Percentiles rank a stretch among this genome's conserved stretches.
phyloP scores from a whole-genome alignment of 257 asterid species.

The Salvia hispanica region DNA sequence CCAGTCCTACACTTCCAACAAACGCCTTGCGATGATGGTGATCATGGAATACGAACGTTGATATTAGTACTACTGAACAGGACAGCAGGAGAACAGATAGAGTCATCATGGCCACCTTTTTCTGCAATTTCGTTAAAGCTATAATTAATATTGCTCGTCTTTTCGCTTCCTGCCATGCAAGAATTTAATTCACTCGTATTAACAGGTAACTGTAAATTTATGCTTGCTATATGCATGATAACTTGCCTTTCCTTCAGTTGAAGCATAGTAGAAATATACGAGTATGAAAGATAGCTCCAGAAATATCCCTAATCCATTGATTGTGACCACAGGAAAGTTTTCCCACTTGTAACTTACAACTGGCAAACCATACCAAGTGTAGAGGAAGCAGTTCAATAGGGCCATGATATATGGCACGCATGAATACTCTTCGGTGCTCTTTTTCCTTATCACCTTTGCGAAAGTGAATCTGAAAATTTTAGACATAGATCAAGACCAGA shows the following conservation, averaged over 20 bases:
- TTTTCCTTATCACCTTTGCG: slow-evolving; percentile 52
- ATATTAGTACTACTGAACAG: slow-evolving; percentile 41
- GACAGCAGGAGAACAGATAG: slow-evolving; percentile 41
- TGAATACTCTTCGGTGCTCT: slow-evolving; percentile 59
- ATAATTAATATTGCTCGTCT: too few relatives aligned
- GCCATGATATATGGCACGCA: slow-evolving; percentile 73
- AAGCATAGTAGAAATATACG: slow-evolving; percentile 53
- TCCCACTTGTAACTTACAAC: slow-evolving; percentile 74
- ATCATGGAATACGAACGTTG: slow-evolving; percentile 51
- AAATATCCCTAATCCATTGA: slow-evolving; percentile 69
- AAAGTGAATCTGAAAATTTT: slow-evolving; percentile 59
- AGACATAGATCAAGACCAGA: too few relatives aligned
- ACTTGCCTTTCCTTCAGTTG: slow-evolving; percentile 57
- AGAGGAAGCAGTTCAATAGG: slow-evolving; percentile 59
- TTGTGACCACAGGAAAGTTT: slow-evolving; percentile 64
- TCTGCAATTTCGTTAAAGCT: slow-evolving; percentile 43
- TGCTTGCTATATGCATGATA: not conserved
- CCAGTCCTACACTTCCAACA: slow-evolving; percentile 74
- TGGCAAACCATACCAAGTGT: slow-evolving; percentile 88
- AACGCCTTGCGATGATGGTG: slow-evolving; percentile 61
- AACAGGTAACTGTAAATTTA: too few relatives aligned
- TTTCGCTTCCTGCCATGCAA: too few relatives aligned
- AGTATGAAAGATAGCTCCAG: slow-evolving; percentile 64
- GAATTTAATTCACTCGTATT: not conserved
- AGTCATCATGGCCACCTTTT: slow-evolving; percentile 47